Percentiles rank a stretch among this genome's conserved stretches.
These are phyloP conservation scores for Suillus bovinus DNA, from an alignment of 768 basidiomycete genomes.

Conservation along the genomic window DNA sequence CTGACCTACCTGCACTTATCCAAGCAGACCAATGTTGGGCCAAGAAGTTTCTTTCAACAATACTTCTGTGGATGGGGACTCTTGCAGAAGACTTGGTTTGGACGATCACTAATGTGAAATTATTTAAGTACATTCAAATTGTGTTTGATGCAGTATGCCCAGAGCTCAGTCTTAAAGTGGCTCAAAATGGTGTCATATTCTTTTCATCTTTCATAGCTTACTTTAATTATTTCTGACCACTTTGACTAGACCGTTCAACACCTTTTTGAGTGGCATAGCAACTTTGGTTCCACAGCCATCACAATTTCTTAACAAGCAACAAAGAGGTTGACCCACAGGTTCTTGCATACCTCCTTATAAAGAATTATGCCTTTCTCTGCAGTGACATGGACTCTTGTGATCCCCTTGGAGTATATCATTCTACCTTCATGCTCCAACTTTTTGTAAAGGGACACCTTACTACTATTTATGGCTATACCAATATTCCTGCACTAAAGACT, in stretches of 20 bases:
- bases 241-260: not conserved
- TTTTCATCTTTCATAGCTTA: not conserved
- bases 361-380: conserved; percentile 3
- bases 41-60: not conserved
- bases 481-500: conserved; percentile 1
- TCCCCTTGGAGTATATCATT: not conserved
- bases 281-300: conserved; percentile 7
- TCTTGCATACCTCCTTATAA: not conserved
- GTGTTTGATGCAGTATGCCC: conserved; percentile 11
- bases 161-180: conserved; percentile 7
- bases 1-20: not conserved
- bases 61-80: not conserved
- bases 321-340: not conserved
- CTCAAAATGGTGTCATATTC: conserved; percentile 3
- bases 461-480: not conserved
- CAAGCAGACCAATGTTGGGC: not conserved
- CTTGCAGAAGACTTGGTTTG: conserved; percentile 2
- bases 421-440: not conserved
- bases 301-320: conserved; percentile 1
- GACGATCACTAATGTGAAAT: conserved; percentile 6
- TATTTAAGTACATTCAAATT: conserved; percentile 2
- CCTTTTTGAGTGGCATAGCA: conserved; percentile 7
- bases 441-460: not conserved
- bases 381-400: conserved; percentile 1
- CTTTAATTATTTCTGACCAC: too few relatives aligned